A percentile compares a stretch with the other conserved stretches of the same genome.
Evolutionary conservation across 140 eudicot species (phyloP).

Genomic region (Bidens hawaiensis): DNA sequence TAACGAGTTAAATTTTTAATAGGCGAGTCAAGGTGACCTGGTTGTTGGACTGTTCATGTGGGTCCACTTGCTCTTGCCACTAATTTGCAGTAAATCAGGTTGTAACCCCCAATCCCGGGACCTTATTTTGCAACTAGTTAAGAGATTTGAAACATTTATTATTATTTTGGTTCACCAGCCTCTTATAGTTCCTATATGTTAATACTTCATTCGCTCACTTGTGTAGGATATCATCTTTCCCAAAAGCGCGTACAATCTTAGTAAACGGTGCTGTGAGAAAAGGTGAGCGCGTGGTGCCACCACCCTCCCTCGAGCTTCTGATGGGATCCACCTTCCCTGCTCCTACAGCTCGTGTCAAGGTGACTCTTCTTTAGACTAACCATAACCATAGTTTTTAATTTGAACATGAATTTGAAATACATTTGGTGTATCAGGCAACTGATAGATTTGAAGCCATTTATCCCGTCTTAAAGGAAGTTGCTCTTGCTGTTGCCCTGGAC

Average conservation of each 20-base stretch:
- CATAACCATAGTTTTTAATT: neutral
- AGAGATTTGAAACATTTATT: slow-evolving; percentile 33
- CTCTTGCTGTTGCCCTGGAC: slow-evolving; percentile 58
- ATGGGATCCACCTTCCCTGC: slow-evolving; percentile 48
- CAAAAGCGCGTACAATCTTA: slow-evolving; percentile 53
- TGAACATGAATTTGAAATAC: neutral
- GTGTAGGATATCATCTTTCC: slow-evolving; percentile 46
- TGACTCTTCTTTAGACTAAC: slow-evolving; percentile 10
- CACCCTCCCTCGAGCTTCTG: slow-evolving; percentile 43
- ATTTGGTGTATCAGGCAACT: slow-evolving; percentile 41
- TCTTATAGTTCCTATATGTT: neutral
- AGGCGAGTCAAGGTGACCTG: slow-evolving; percentile 62
- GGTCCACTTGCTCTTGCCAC: slow-evolving; percentile 52
- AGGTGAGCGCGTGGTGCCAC: slow-evolving; percentile 62
- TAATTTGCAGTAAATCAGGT: slow-evolving; percentile 41
- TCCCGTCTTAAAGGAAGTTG: slow-evolving; percentile 55
- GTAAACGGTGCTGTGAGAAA: slow-evolving; percentile 55
- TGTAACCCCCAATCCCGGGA: slow-evolving; percentile 61
- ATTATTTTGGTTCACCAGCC: neutral
- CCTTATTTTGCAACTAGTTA: slow-evolving; percentile 53
- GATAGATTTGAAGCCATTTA: slow-evolving; percentile 62
- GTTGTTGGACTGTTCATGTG: slow-evolving; percentile 53
- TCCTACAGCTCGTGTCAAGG: slow-evolving; percentile 52
- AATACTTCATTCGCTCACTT: neutral
- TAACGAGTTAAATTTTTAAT: neutral